Conservation (phyloP, 306 rosid genomes). For the Vigna mungo region DNA sequence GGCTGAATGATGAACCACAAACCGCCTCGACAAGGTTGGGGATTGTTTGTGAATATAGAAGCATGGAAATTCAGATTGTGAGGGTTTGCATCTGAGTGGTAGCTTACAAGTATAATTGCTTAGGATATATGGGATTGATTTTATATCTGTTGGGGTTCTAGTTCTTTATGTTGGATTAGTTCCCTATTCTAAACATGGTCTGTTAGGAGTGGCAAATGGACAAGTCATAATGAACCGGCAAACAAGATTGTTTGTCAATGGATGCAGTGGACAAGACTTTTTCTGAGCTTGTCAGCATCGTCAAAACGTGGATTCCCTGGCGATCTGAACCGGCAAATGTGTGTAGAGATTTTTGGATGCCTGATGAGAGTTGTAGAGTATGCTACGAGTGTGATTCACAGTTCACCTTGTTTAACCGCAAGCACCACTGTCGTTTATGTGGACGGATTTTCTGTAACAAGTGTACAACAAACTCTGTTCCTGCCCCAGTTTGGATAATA, state of each 20-base stretch:
- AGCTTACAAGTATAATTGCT: constrained; percentile 14
- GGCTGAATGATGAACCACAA: constrained; percentile 40
- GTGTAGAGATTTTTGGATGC: constrained; percentile 96
- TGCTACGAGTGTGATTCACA: constrained; percentile 94
- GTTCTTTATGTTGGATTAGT: constrained; percentile 46
- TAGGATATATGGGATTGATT: constrained; percentile 35
- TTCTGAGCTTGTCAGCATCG: constrained; percentile 58
- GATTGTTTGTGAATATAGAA: constrained; percentile 52
- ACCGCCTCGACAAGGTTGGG: constrained; percentile 42
- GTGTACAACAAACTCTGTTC: constrained; percentile 83
- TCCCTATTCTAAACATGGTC: constrained; percentile 44
- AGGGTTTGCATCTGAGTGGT: constrained; percentile 24
- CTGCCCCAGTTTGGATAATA: constrained; percentile 55
- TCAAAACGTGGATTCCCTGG: constrained; percentile 87
- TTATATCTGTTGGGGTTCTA: constrained; percentile 22
- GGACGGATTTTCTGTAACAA: constrained; percentile 89
- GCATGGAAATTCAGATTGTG: constrained; percentile 24
- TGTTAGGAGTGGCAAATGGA: constrained; percentile 63
- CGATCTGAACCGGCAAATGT: constrained; percentile 72
- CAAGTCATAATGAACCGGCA: constrained; percentile 60
- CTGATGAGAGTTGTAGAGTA: constrained; percentile 85
- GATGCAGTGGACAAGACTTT: constrained; percentile 62
- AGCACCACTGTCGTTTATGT: constrained; percentile 93
- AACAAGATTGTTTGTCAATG: constrained; percentile 63
- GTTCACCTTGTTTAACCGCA: constrained; percentile 81